Base-by-base conservation (phyloP, 805 yeast species). In the Wickerhamiella kurtzmanii region DNA sequence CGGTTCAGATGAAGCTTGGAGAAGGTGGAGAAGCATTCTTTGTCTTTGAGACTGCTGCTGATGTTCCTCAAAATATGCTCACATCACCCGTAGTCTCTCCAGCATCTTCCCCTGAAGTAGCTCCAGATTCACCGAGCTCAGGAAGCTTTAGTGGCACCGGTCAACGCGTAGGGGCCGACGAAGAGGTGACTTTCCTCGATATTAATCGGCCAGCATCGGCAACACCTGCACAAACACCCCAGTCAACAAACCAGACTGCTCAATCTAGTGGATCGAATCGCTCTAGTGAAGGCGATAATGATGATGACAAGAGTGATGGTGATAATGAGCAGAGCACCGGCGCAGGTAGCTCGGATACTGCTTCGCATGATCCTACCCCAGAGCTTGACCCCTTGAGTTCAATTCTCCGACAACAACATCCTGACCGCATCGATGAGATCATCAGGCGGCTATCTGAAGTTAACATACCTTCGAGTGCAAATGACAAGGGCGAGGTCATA, bases 21-120 rank as follows among this genome's bases (percentile, higher is more conserved):
- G 98, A 92, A 50, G 95, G 94, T 5, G 98, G 98, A 13, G 98
- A 92, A 64, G 98, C 97, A 0, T 87, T 87, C 61, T 92, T 92
- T 60, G 97, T 92, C 38, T 89, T 92, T 66, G 95, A 87, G 58
- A 82, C 96, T 1, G 73, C 73, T 37, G 67, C 67, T 35, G 74
- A 75, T 49, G 79, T 92, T 20, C 95, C 96, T 1, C 70, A 72
- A 47, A 82, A 82, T 49, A 72, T 86, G 53, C 75, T 86, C 54
- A 84, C 96, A 0, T 84, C 95, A 0, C 96, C 96, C 0, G 92
- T 87, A 22, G 65, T 82, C 28, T 81, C 94, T 19, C 89, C 95
- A 0, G 58, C 73, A 44, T 54, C 66, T 9, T 65, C 71, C n/a
- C 68, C 71, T 17, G 41, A 17, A 8, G 41, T 15, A 25, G 11